Evolutionary conservation across 2,329 filamentous ascomycete genomes (phyloP), one percentile per base, ranked within the genome.

Genomic region (Biscogniauxia mediterranea): DNA sequence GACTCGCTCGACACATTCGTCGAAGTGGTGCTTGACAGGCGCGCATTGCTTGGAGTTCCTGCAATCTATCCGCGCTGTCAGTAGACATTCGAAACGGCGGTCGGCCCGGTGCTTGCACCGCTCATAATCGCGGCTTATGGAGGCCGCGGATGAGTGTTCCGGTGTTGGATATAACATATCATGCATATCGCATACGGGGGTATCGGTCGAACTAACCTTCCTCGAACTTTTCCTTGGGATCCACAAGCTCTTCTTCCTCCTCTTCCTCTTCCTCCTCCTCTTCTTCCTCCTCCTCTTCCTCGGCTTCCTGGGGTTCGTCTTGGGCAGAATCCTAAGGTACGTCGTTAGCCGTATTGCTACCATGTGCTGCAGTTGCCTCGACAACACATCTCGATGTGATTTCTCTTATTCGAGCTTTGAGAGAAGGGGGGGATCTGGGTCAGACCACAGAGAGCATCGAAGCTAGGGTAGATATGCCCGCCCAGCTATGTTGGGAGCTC

Each of bases 1-100:
- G 71, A 99, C 95, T 73, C 95, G 93, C 86, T 97, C 93, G 71
- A 94, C 93, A 79, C 95, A 99, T 82, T 97, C 92, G 69, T 98
- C 94, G 78, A 90, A 98, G 86, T 99, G 95, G 85, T 98, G 94
- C 88, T 98, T 99, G 75, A 87, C 86, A 62, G 90, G 89, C 64
- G 89, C 84, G 81, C 95, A 99, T 79, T 91, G 83, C 78, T 89
- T 85, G 68, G 93, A 93, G 78, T 94, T 87, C 79, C 87, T 86
- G 86, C 95, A 99, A 76, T 97, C 95, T 98, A 70, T 70, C 56
- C 71, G 59, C 69, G n/a, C 56, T 55, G 57, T 63, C 55, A 69
- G 59, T 56, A 62, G 59, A 63, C 56, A 64, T 59, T 42, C 54
- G 57, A 59, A 38, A 20, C 17, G 15, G 17, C 7, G 11, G 13